Evolutionary conservation across 179 eudicot genomes (phyloP), one percentile per base, ranked within the genome.

Genomic region (Nepenthes alata): DNA sequence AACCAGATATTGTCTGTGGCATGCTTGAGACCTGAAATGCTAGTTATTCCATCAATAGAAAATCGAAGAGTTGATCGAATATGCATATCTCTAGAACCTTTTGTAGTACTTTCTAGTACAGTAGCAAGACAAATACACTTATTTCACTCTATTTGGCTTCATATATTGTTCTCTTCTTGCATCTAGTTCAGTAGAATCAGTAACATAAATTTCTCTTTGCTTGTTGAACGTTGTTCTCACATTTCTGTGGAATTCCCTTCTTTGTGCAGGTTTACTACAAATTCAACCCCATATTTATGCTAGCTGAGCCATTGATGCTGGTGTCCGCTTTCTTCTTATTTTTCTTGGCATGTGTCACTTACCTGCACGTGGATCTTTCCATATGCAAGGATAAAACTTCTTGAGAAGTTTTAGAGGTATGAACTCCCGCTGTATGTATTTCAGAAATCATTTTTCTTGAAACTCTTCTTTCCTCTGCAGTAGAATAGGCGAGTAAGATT

Each of bases 281-380:
- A 58, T 93, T 93, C 87, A 85, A 81, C 69, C 88, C 85, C 5
- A 66, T 71, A 53, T 93, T 75, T 76, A 93, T 93, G 98, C 93
- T 93, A 62, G 98, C 84, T 0, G 98, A 93, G 81, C 98, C 98
- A 25, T 67, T 93, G 84, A 89, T 93, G 81, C 61, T 93, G 77
- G 69, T 70, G 57, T 83, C 95, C 55, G 84, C 76, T 4, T 89
- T 85, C 66, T 80, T 87, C 77, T 75, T 93, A 61, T 68, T 85
- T 69, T 93, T 93, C 72, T 35, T 77, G 69, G 81, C 90, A 36
- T 83, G 80, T 67, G 58, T 89, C 34, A 80, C 89, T 61, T 93
- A 93, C 73, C 80, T 93, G 58, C 93, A 81, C 70, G 64, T 74
- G 12, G 96, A 89, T 73, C 70, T 85, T 57, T 86, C 98, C 45